A percentile compares a stretch with the other conserved stretches of the same genome.
Conservation (phyloP, 2,329 filamentous ascomycete genomes). For the Sclerotinia minor region DNA sequence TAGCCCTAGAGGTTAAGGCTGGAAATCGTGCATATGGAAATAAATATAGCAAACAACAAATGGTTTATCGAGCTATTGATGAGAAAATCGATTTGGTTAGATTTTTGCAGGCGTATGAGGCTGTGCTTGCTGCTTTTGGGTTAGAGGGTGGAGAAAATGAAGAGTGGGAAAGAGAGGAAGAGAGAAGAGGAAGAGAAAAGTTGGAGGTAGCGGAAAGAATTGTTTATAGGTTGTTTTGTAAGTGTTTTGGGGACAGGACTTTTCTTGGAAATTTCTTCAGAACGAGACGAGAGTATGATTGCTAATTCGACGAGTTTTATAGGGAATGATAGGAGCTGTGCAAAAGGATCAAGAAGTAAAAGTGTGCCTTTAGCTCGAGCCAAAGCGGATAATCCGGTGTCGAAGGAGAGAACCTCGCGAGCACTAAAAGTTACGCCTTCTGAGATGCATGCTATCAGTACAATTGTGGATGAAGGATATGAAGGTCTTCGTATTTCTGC, state of each 20-base stretch:
- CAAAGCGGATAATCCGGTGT: no score
- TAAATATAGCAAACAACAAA: conserved; percentile 4
- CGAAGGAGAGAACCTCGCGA: no score
- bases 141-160: not conserved
- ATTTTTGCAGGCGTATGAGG: conserved; percentile 17
- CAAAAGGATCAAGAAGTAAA: not conserved
- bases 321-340: not conserved
- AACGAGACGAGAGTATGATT: not conserved
- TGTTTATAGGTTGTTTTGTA: conserved; percentile 18
- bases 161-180: not conserved
- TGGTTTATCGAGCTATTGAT: conserved; percentile 19
- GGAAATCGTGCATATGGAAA: no score
- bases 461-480: conserved; percentile 13
- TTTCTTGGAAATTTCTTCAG: no score
- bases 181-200: not conserved
- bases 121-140: conserved; percentile 5
- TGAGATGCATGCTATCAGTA: conserved; percentile 2
- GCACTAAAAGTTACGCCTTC: not conserved
- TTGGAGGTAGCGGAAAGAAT: not conserved
- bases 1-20: fast-evolving
- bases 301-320: not conserved
- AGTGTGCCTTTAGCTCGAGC: not conserved
- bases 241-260: not conserved
- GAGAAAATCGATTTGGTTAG: conserved; percentile 12
- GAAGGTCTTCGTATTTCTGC: not conserved